Conservation (phyloP, 495 filamentous ascomycete species). For the Neurospora discreta region DNA sequence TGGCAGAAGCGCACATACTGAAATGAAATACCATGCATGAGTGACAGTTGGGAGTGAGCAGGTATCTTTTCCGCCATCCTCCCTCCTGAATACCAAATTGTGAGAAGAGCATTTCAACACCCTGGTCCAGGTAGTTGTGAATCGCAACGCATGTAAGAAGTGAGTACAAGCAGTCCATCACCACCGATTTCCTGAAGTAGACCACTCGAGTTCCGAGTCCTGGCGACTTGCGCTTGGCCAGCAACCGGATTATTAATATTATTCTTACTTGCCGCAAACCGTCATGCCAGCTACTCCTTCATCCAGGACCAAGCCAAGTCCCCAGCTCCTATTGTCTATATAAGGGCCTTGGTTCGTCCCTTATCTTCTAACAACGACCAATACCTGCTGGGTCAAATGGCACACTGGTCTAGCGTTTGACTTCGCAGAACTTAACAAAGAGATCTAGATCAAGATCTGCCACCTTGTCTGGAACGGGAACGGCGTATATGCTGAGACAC, state of each 20-base stretch:
- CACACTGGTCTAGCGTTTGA: not conserved
- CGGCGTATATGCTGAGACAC: not conserved
- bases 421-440: not conserved
- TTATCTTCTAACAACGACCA: not conserved
- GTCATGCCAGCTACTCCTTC: not conserved
- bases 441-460: not conserved
- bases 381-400: not conserved
- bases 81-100: not conserved
- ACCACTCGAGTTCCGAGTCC: not conserved
- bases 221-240: not conserved
- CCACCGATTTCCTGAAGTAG: not conserved
- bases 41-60: not conserved
- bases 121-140: not conserved
- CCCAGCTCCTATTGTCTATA: not conserved
- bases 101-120: not conserved
- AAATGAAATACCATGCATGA: not conserved
- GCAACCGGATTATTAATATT: not conserved
- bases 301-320: not conserved
- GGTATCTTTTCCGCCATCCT: not conserved
- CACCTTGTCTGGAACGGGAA: not conserved
- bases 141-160: not conserved
- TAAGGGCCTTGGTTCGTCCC: not conserved
- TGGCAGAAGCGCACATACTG: not conserved
- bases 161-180: not conserved
- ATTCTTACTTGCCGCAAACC: not conserved